Percentiles rank a stretch among this genome's conserved stretches.
Conservation (phyloP, 768 basidiomycete genomes). For the Jaapia argillacea region DNA sequence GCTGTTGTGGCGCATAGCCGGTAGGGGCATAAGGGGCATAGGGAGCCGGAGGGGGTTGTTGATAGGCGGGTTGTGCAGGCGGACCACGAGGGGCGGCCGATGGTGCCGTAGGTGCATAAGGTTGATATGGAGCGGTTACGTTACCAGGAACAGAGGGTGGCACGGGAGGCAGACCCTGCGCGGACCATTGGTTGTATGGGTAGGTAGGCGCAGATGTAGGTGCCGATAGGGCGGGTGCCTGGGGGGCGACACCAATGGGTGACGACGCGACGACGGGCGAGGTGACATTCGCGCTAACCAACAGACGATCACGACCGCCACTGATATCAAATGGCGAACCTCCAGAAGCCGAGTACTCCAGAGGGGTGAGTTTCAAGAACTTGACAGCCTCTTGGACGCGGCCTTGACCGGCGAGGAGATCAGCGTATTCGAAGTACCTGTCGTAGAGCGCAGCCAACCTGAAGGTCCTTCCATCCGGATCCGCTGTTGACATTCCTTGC, state of each 20-base stretch:
- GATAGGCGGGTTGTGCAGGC: constrained; percentile 3
- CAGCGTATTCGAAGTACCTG: constrained; percentile 92
- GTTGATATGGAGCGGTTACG: neutral
- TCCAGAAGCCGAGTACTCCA: constrained; percentile 59
- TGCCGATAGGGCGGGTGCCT: constrained; percentile 16
- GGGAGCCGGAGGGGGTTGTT: constrained; percentile 9
- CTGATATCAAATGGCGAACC: constrained; percentile 28
- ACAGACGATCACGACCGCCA: constrained; percentile 35
- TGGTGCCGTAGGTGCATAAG: neutral
- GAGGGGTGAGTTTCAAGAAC: constrained; percentile 73
- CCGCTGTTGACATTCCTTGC: constrained; percentile 22
- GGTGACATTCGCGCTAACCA: constrained; percentile 25
- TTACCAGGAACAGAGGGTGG: neutral
- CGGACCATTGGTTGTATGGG: neutral
- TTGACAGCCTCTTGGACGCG: constrained; percentile 71
- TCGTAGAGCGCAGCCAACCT: constrained; percentile 85
- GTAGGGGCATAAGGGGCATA: constrained; percentile 8
- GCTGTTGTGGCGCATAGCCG: constrained; percentile 8
- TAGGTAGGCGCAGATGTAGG: constrained; percentile 2
- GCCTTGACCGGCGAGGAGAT: constrained; percentile 86
- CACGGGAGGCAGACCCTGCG: constrained; percentile 1
- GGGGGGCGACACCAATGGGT: constrained; percentile 18
- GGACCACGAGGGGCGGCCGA: neutral
- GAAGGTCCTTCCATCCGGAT: constrained; percentile 52
- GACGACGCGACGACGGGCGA: constrained; percentile 4